Conservation (phyloP, 192 early-diverging fungal species). For the Coemansia sp. region DNA sequence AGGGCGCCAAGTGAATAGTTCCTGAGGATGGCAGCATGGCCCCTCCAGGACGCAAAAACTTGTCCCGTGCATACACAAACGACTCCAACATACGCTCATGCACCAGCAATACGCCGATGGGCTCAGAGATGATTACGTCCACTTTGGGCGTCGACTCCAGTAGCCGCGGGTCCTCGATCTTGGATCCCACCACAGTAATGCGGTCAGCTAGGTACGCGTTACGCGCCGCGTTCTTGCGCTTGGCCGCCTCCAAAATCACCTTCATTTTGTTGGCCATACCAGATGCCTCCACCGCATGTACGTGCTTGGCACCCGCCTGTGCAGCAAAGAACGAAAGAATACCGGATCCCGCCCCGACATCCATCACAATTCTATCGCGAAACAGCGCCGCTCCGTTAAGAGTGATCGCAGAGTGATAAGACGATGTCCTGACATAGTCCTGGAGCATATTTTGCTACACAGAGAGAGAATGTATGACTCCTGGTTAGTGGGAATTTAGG, state of each 20-base stretch:
- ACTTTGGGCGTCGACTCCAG: slow-evolving; percentile 69
- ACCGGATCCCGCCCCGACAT: slow-evolving; percentile 93
- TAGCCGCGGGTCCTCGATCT: slow-evolving; percentile 82
- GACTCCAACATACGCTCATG: slow-evolving; percentile 92
- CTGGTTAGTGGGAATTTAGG: not conserved
- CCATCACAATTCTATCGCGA: slow-evolving; percentile 82
- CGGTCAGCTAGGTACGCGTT: slow-evolving; percentile 83
- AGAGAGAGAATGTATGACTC: not conserved
- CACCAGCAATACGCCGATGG: slow-evolving; percentile 95
- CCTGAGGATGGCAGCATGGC: slow-evolving; percentile 89
- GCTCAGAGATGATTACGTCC: slow-evolving; percentile 95
- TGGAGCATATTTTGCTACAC: slow-evolving; percentile 98
- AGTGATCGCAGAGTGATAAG: slow-evolving; percentile 91
- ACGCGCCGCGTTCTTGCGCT: slow-evolving; percentile 40
- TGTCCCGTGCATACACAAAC: slow-evolving; percentile 64
- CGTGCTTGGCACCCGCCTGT: slow-evolving; percentile 88
- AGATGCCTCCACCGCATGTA: slow-evolving; percentile 96
- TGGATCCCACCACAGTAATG: slow-evolving; percentile 81
- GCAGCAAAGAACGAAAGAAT: slow-evolving; percentile 96
- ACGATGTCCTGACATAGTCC: slow-evolving; percentile 92
- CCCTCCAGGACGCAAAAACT: slow-evolving; percentile 91
- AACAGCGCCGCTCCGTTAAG: slow-evolving; percentile 78
- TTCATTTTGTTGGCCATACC: slow-evolving; percentile 92
- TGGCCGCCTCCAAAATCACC: slow-evolving; percentile 70
- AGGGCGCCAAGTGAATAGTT: slow-evolving; percentile 86